Evolutionary conservation across 345 rosid genomes (phyloP).

Genomic region (Syzygium aromaticum): DNA sequence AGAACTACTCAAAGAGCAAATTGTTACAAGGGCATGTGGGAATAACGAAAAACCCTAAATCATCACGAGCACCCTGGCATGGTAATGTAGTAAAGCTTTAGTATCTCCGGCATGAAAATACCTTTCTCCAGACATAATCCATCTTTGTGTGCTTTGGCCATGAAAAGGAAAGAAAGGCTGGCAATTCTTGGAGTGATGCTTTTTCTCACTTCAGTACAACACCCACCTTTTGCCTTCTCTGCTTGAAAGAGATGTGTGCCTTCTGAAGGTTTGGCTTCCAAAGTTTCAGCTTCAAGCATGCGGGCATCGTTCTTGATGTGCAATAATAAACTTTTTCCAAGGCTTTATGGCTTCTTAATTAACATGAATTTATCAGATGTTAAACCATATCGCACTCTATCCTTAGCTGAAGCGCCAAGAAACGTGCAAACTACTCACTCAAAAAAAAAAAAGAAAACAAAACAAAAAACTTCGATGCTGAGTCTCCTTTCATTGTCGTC

Average conservation of each 20-base stretch:
- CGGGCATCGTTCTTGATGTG: not conserved
- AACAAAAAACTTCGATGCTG: not conserved
- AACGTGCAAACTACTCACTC: not conserved
- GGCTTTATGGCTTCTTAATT: not conserved
- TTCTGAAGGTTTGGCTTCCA: not conserved
- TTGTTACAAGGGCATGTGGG: not conserved
- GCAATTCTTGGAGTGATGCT: not conserved
- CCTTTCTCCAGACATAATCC: conserved; percentile 31
- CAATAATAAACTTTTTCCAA: not conserved
- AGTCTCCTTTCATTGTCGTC: not conserved
- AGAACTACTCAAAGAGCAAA: not conserved
- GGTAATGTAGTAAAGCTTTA: not conserved
- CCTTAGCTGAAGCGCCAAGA: not conserved
- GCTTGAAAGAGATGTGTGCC: not conserved
- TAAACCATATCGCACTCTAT: not conserved
- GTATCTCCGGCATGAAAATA: not conserved
- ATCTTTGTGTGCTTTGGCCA: not conserved
- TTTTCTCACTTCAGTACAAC: not conserved
- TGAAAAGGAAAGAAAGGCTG: not conserved
- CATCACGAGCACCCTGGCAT: rapidly evolving
- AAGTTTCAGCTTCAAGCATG: not conserved
- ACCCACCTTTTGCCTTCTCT: not conserved
- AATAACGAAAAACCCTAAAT: not conserved
- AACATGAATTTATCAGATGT: not conserved
- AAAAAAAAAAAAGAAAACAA: not conserved